Conservation (phyloP, 2,329 filamentous ascomycete genomes). For the Penicillium sp. region DNA sequence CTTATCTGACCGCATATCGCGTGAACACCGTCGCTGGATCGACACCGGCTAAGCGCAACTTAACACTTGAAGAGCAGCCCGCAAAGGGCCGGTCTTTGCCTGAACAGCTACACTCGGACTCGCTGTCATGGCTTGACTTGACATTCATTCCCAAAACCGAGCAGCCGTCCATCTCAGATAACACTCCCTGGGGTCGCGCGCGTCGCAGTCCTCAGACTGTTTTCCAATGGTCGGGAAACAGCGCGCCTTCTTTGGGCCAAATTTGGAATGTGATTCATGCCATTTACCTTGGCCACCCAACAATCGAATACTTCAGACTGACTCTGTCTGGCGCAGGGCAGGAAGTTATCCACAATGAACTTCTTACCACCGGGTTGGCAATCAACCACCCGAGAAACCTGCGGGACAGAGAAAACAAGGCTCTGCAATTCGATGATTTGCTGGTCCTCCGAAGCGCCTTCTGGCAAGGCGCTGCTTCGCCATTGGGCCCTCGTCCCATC, state of each 20-base stretch:
- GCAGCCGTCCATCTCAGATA: constrained; percentile 21
- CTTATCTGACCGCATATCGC: constrained; percentile 46
- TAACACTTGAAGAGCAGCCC: constrained; percentile 36
- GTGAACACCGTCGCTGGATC: constrained; percentile 32
- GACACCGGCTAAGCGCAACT: constrained; percentile 26
- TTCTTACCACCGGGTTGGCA: constrained; percentile 35
- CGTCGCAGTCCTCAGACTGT: constrained; percentile 43
- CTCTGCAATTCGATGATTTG: constrained; percentile 32
- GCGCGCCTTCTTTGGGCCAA: constrained; percentile 44
- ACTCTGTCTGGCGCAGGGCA: constrained; percentile 36
- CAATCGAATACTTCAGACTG: constrained; percentile 47
- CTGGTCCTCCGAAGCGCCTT: constrained; percentile 57
- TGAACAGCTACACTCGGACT: constrained; percentile 40
- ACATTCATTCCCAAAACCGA: constrained; percentile 17
- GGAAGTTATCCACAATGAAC: constrained; percentile 39
- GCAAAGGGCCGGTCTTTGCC: constrained; percentile 31
- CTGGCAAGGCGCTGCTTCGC: constrained; percentile 69
- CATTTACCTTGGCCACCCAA: constrained; percentile 44
- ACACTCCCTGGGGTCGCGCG: constrained; percentile 44
- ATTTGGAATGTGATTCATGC: constrained; percentile 50
- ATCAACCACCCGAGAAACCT: constrained; percentile 23
- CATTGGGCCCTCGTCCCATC: constrained; percentile 61
- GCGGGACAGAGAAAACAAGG: constrained; percentile 19
- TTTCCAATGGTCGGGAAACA: constrained; percentile 41
- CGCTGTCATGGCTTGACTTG: constrained; percentile 40